A percentile compares a stretch with the other conserved stretches of the same genome.
Evolutionary conservation across 2,329 filamentous ascomycete genomes (phyloP).

Genomic region (Calonectria fujianensis): DNA sequence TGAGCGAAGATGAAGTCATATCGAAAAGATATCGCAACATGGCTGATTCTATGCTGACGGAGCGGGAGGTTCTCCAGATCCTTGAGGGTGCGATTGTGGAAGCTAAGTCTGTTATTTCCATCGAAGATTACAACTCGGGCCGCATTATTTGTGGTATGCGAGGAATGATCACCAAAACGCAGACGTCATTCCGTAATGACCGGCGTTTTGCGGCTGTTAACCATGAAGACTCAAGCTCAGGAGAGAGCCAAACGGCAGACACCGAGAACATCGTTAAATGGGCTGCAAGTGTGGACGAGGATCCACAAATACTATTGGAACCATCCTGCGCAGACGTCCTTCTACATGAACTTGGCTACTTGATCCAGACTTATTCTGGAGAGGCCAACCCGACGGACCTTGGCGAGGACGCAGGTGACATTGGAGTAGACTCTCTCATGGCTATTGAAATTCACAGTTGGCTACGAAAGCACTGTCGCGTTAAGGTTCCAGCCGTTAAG

Average conservation of each 20-base stretch:
- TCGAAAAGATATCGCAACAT: neutral
- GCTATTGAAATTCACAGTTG: conserved; percentile 14
- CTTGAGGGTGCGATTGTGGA: neutral
- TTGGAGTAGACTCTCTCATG: conserved; percentile 18
- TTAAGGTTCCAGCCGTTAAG: neutral
- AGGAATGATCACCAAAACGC: neutral
- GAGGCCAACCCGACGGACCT: neutral
- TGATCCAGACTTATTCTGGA: neutral
- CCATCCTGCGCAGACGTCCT: neutral
- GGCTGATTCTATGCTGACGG: neutral
- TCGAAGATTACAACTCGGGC: neutral
- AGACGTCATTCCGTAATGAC: neutral
- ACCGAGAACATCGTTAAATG: neutral
- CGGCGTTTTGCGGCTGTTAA: neutral
- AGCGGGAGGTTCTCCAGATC: neutral
- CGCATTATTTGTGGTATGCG: neutral
- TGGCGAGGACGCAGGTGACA: neutral
- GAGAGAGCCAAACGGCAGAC: neutral
- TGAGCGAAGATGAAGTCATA: neutral
- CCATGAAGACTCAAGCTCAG: neutral
- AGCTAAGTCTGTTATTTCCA: neutral
- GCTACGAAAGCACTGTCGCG: neutral
- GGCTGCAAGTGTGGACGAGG: neutral
- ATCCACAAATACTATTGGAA: neutral
- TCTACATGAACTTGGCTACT: neutral